phyloP scores from a whole-genome alignment of 306 rosid genomes.

The Rosa chinensis region DNA sequence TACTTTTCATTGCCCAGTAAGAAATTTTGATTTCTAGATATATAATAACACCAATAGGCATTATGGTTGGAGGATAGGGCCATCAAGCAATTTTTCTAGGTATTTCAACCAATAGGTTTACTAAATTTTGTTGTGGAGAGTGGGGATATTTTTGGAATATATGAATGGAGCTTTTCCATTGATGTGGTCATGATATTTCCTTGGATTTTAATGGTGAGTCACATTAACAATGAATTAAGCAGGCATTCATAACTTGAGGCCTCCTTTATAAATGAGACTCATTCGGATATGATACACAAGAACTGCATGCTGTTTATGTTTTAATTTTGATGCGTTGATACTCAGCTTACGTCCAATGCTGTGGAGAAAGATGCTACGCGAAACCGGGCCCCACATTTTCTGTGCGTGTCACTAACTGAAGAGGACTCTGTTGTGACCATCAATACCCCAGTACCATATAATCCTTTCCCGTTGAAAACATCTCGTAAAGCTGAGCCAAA shows the following conservation, averaged over 20 bases:
- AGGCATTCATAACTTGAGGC: background rate
- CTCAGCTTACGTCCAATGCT: conserved; percentile 70
- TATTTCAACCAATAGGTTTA: no score
- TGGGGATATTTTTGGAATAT: background rate
- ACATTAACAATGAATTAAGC: background rate
- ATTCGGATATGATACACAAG: no score
- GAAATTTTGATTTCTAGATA: background rate
- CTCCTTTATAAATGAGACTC: background rate
- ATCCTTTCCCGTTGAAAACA: conserved; percentile 57
- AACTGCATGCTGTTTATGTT: background rate
- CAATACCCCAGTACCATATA: conserved; percentile 44
- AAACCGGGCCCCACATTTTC: conserved; percentile 51
- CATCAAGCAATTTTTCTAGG: background rate
- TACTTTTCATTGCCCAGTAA: background rate
- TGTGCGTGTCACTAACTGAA: conserved; percentile 65
- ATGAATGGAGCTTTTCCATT: background rate
- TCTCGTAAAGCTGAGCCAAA: conserved; percentile 37
- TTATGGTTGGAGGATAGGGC: background rate
- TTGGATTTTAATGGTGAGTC: background rate
- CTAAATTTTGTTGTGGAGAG: no score
- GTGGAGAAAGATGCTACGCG: conserved; percentile 54
- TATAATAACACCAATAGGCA: background rate
- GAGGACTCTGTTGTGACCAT: conserved; percentile 60
- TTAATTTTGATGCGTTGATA: conserved; percentile 23
- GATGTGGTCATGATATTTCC: background rate